Base-by-base conservation (phyloP, 225 moss, liverwort and hornwort genomes). In the Rhytidiadelphus loreus region DNA sequence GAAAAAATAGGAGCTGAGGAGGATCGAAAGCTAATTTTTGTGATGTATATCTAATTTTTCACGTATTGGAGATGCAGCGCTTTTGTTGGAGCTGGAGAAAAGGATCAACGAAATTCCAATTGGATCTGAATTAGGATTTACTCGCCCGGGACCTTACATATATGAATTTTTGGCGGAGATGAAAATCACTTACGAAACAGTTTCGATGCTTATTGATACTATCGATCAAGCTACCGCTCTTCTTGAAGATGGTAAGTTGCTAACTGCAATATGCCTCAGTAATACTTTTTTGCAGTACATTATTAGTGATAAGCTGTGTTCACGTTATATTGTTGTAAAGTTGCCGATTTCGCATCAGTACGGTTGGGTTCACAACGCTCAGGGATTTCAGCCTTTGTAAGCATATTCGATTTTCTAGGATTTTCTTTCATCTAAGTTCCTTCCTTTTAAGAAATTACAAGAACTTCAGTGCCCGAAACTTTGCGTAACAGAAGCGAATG, bases 161-260 rank as follows among this genome's bases (percentile, higher is more conserved):
- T 99, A 94, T 88, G 98, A 99, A 85, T 97, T 99, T 92, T 82
- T 99, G 83, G 96, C 95, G 86, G 93, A 96, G 60, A 97, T 99
- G 87, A 99, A 99, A 89, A 97, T 99, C 41, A 99, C 95, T 24
- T 96, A 95, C 87, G 95, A 97, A 85, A 99, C 98, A 70, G 97
- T 97, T 87, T 93, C 94, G 68, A 94, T 99, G 95, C 96, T 99
- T 14, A 96, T 96, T 88, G 96, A 99, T 85, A 97, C 96, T 30
- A 99, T 99, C 64, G 98, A 99, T 77, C 98, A 96, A 89, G 98
- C 96, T 62, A 95, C 95, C 55, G 83, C 76, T 66, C 96, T 99
- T 83, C 96, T 99, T 73, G 97, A 99, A 91, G 98, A 99, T 94
- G 96, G 98, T 96, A 83, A 91, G 94, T 87, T 69, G 29, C 59